Percentiles rank a stretch among this genome's conserved stretches.
These are phyloP conservation scores for Cymbidium sinense DNA, from an alignment of 106 monocot species.

Conservation along the genomic window DNA sequence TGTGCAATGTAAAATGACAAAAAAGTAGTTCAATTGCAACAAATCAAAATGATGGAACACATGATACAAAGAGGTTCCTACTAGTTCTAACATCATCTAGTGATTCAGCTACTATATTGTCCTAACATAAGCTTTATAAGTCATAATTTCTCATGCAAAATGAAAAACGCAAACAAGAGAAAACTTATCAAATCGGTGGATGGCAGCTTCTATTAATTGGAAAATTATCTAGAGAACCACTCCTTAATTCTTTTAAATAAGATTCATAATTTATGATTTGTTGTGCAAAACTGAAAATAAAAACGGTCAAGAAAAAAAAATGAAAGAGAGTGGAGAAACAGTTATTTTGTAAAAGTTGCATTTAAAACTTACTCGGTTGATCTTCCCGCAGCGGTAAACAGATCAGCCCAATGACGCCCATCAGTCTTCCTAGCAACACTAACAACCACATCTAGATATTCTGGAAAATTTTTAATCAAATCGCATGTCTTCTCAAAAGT, in stretches of 20 bases:
- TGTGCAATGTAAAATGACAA: background rate
- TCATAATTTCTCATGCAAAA: background rate
- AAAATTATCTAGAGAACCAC: slow-evolving; percentile 1
- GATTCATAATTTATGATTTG: background rate
- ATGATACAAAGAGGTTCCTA: background rate
- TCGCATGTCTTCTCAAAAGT: slow-evolving; percentile 90
- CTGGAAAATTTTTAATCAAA: slow-evolving; percentile 86
- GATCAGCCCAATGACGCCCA: slow-evolving; percentile 96
- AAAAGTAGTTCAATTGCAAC: background rate
- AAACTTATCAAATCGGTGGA: background rate
- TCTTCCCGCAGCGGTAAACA: slow-evolving; percentile 96
- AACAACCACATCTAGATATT: slow-evolving; percentile 94
- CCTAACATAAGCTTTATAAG: background rate
- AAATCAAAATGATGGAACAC: background rate
- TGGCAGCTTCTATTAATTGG: background rate
- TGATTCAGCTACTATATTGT: background rate
- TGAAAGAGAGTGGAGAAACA: slow-evolving; percentile 2
- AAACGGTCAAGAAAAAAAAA: background rate
- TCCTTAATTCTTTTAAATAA: background rate
- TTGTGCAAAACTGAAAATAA: background rate
- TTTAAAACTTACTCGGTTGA: slow-evolving; percentile 82
- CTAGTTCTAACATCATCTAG: background rate
- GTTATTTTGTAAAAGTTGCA: background rate
- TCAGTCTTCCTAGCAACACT: slow-evolving; percentile 99
- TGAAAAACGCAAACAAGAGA: background rate